Evolutionary conservation across 768 basidiomycete genomes (phyloP).

Genomic region (Rickenella mellea): DNA sequence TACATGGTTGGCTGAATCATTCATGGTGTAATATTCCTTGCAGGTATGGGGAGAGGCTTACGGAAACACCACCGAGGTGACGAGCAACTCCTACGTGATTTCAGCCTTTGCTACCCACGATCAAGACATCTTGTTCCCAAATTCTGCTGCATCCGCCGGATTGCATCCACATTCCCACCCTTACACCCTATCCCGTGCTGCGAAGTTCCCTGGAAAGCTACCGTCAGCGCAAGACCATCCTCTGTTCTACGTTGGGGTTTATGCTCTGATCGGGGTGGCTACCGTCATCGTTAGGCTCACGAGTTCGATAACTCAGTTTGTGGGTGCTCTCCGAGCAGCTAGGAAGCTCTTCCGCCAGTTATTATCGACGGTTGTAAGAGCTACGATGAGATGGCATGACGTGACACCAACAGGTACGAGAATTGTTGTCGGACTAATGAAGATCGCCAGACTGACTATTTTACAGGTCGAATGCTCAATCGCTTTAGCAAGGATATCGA

Average conservation of each 20-base stretch:
- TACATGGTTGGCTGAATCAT: no score
- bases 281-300: constrained; percentile 10
- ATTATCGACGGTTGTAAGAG: constrained; percentile 15
- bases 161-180: constrained; percentile 3
- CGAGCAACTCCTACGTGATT: constrained; percentile 9
- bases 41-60: constrained; percentile 67
- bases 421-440: no score
- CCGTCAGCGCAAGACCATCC: constrained; percentile 18
- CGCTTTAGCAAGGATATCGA: constrained; percentile 84
- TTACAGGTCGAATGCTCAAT: constrained; percentile 71
- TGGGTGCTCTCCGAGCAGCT: constrained; percentile 11
- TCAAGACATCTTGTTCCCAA: constrained; percentile 15
- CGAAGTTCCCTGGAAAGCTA: constrained; percentile 4
- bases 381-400: constrained; percentile 20
- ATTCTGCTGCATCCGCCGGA: constrained; percentile 11
- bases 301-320: constrained; percentile 12
- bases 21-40: constrained; percentile 23
- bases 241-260: constrained; percentile 18
- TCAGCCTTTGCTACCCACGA: constrained; percentile 14
- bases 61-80: constrained; percentile 8
- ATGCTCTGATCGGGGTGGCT: constrained; percentile 14
- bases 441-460: no score
- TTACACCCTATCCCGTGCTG: not conserved
- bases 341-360: constrained; percentile 14
- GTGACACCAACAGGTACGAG: no score